These are phyloP conservation scores for Pugionium dolabratum DNA, from an alignment of 345 rosid species.

Conservation along the genomic window DNA sequence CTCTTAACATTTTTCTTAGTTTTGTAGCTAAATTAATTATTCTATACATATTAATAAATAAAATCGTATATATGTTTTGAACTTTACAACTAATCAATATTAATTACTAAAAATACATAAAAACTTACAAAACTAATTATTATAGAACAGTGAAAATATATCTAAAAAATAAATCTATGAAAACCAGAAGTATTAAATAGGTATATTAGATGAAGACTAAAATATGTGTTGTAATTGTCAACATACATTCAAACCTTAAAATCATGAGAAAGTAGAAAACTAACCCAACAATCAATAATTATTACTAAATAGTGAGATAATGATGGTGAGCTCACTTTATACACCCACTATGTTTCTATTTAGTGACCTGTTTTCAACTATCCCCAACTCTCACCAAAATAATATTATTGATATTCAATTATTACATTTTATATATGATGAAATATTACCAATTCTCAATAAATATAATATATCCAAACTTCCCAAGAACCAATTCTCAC, in stretches of 20 bases:
- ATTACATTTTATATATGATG: not conserved
- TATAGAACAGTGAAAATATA: too few species aligned
- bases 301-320: conserved; percentile 29
- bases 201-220: conserved; percentile 1
- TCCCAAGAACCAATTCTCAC: not conserved
- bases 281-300: conserved; percentile 25
- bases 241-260: conserved; percentile 34
- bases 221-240: conserved; percentile 29
- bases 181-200: too few species aligned
- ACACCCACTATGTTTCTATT: conserved; percentile 41
- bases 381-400: conserved; percentile 33
- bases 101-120: too few species aligned
- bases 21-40: too few species aligned
- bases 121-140: too few species aligned
- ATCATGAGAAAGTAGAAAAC: conserved; percentile 43
- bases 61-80: too few species aligned
- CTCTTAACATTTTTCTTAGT: too few species aligned
- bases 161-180: too few species aligned
- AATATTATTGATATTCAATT: too few species aligned
- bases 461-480: not conserved
- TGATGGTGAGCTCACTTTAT: conserved; percentile 49
- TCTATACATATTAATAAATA: too few species aligned
- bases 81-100: too few species aligned
- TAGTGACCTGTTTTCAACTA: conserved; percentile 41
- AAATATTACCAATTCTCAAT: conserved; percentile 12